phyloP scores from a whole-genome alignment of 805 yeast species.

The Candida caryicola region DNA sequence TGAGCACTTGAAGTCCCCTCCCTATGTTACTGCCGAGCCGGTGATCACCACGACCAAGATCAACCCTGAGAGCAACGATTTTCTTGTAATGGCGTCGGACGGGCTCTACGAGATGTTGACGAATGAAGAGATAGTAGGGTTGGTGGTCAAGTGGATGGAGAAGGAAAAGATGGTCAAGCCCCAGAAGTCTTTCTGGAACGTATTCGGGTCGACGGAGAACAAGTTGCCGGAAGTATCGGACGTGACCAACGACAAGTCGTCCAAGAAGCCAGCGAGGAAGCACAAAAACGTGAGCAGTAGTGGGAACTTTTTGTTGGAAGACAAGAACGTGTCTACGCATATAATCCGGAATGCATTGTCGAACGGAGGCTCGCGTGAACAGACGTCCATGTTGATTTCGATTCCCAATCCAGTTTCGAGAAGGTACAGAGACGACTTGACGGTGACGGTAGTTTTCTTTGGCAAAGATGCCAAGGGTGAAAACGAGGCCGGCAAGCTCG shows the following conservation, averaged over 20 bases:
- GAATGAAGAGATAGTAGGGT: conserved; percentile 87
- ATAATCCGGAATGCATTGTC: conserved; percentile 88
- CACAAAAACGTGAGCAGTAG: conserved; percentile 46
- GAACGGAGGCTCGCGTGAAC: conserved; percentile 82
- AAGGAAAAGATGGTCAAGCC: conserved; percentile 60
- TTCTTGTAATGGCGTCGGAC: conserved; percentile 89
- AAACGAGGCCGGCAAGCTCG: conserved; percentile 48
- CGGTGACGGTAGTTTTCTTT: conserved; percentile 93
- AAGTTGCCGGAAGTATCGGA: conserved; percentile 64
- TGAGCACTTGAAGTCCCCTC: conserved; percentile 77
- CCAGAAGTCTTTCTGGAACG: conserved; percentile 45
- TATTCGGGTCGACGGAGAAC: conserved; percentile 40
- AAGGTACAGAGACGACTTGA: conserved; percentile 90
- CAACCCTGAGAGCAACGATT: conserved; percentile 69
- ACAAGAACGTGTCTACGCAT: conserved; percentile 88
- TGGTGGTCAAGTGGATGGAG: conserved; percentile 93
- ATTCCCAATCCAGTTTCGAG: conserved; percentile 91
- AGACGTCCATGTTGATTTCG: conserved; percentile 81
- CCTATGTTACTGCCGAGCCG: conserved; percentile 97
- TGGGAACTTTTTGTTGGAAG: conserved; percentile 61
- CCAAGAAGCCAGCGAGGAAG: conserved; percentile 62
- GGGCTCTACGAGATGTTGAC: conserved; percentile 90
- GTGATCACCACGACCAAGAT: conserved; percentile 80
- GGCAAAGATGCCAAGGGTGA: conserved; percentile 53
- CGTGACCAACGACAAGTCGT: conserved; percentile 54